Evolutionary conservation across 306 rosid species (phyloP).

Genomic region (Begonia peltatifolia): DNA sequence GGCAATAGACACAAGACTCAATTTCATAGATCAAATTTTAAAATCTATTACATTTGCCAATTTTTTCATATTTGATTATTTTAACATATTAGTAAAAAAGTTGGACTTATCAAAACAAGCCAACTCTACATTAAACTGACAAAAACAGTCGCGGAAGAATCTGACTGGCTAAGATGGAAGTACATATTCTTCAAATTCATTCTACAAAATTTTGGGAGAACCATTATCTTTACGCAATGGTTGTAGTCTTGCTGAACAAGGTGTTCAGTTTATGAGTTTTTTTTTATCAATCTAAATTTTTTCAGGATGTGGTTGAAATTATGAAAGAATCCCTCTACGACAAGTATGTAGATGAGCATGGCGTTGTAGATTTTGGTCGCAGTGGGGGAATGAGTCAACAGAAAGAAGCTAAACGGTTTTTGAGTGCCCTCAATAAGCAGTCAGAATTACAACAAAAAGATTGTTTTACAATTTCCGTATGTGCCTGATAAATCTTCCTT

Average conservation of each 20-base stretch:
- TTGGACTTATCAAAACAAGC: background rate
- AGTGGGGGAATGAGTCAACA: slow-evolving; percentile 99
- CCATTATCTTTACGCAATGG: too few species aligned
- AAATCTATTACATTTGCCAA: too few species aligned
- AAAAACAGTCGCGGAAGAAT: too few species aligned
- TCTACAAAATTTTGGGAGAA: too few species aligned
- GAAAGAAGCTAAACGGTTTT: slow-evolving; percentile 86
- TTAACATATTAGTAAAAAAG: background rate
- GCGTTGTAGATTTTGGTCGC: slow-evolving; percentile 86
- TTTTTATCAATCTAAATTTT: slow-evolving; percentile 11
- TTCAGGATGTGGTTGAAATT: slow-evolving; percentile 95
- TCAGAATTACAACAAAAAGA: slow-evolving; percentile 86
- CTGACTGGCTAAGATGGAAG: too few species aligned
- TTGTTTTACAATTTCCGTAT: slow-evolving; percentile 59
- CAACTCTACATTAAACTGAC: background rate
- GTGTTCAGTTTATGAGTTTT: background rate
- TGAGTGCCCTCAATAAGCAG: slow-evolving; percentile 81
- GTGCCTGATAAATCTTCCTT: slow-evolving; percentile 2
- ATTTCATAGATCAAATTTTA: too few species aligned
- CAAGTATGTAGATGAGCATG: slow-evolving; percentile 85
- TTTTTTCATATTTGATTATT: background rate
- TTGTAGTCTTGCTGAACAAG: background rate
- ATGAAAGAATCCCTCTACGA: slow-evolving; percentile 93
- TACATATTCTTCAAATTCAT: too few species aligned
- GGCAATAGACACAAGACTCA: too few species aligned